Evolutionary conservation across 2,329 filamentous ascomycete genomes (phyloP), one percentile per base, ranked within the genome.

Genomic region (Ploettnerulaceae sp.): DNA sequence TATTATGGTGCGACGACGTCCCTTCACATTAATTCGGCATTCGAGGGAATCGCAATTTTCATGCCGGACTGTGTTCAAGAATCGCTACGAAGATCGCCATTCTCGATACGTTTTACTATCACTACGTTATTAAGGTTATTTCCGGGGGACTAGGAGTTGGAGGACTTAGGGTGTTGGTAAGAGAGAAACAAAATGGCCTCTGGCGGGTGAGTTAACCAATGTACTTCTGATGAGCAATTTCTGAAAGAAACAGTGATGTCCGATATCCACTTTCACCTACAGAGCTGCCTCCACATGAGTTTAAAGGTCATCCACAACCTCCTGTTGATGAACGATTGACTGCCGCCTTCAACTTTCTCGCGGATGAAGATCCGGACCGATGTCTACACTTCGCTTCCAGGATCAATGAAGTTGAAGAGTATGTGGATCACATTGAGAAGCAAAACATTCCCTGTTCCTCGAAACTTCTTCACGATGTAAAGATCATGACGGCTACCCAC

Each of bases 351-450:
- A 70, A 69, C 52, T 79, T 75, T 50, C 69, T 80, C 17, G 57
- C 67, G 3, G 72, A 76, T 22, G 69, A 74, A 50, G 72, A 79
- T 52, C 55, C 61, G 5, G 66, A 71, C 46, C 66, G 70, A 12
- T 68, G 66, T 47, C 34, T 63, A 1, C 53, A 64, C 33, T 77
- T 73, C 66, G 55, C 66, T 1, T 37, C 50, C 8, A 67, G 69
- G 40, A 58, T 68, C 6, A 57, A 5, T 1, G 40, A 63, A 20
- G 58, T 63, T n/a, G 51, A 58, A 32, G 54, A 56, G 11, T 63
- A 57, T 22, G 24, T 62, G 9, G 18, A 43, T 12, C 38, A 55
- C 18, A 32, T 60, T 25, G 44, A 56, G 34, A 31, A 35, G 1
- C 42, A 57, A n/a, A 39, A 47, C 3, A 1, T 22, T 53, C 3